These are phyloP conservation scores for Teunomyces kruisii DNA, from an alignment of 805 yeast species.

Conservation along the genomic window DNA sequence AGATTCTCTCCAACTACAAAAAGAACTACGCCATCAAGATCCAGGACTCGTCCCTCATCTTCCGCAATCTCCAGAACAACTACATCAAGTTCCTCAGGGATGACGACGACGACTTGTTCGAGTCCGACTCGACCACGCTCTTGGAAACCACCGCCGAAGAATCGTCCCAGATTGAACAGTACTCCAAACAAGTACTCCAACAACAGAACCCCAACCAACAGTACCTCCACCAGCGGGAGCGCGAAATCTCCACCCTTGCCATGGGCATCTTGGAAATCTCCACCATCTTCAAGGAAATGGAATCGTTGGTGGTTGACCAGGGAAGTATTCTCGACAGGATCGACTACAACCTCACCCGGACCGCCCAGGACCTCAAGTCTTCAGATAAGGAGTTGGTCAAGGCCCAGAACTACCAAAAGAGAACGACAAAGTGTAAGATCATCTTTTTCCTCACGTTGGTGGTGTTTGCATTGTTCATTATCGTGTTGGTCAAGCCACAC, in stretches of 20 bases:
- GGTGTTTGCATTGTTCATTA: slow-evolving; percentile 67
- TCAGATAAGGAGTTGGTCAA: slow-evolving; percentile 76
- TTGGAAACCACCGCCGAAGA: slow-evolving; percentile 16
- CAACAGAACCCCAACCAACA: slow-evolving; percentile 25
- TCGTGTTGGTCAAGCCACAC: slow-evolving; percentile 67
- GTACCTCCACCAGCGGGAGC: slow-evolving; percentile 69
- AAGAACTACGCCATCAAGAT: slow-evolving; percentile 82
- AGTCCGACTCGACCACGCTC: slow-evolving; percentile 6
- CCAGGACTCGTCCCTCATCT: slow-evolving; percentile 73
- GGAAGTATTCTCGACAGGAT: slow-evolving; percentile 92
- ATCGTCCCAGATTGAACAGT: slow-evolving; percentile 45
- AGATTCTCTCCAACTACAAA: slow-evolving; percentile 76
- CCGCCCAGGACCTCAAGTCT: slow-evolving; percentile 70
- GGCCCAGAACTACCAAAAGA: slow-evolving; percentile 80
- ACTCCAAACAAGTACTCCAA: slow-evolving; percentile 52
- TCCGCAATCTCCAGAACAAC: slow-evolving; percentile 84
- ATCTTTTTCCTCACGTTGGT: slow-evolving; percentile 71
- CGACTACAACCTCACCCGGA: slow-evolving; percentile 83
- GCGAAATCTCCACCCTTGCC: slow-evolving; percentile 87
- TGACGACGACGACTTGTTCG: slow-evolving; percentile 62
- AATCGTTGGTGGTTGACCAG: slow-evolving; percentile 88
- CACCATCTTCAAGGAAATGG: slow-evolving; percentile 91
- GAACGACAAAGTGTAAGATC: slow-evolving; percentile 87
- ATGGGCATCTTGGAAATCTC: slow-evolving; percentile 93
- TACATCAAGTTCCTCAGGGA: slow-evolving; percentile 82